These are phyloP conservation scores for Rhizopogon salebrosus DNA, from an alignment of 768 basidiomycete species.

Conservation along the genomic window DNA sequence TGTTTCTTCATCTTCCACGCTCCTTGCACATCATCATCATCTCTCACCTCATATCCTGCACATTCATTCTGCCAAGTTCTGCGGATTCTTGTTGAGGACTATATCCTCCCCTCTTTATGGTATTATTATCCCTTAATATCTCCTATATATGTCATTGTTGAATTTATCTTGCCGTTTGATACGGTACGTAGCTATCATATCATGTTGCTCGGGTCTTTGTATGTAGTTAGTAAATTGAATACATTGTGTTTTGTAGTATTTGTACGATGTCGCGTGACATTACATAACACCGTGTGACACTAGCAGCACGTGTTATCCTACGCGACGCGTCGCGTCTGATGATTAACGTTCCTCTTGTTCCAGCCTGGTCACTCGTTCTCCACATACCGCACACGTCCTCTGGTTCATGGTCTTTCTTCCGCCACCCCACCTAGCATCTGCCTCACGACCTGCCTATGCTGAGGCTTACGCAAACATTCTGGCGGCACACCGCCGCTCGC, in stretches of 20 bases:
- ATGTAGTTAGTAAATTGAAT: no score
- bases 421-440: constrained; percentile 62
- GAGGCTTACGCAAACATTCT: constrained; percentile 72
- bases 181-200: background rate
- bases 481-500: constrained; percentile 65
- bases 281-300: constrained; percentile 1
- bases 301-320: constrained; percentile 2
- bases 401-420: constrained; percentile 58
- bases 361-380: background rate
- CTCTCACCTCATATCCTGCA: background rate
- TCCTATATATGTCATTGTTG: background rate
- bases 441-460: constrained; percentile 57
- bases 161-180: background rate
- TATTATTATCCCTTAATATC: background rate
- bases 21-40: background rate
- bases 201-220: background rate
- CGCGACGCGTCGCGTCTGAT: constrained; percentile 7
- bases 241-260: background rate
- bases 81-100: background rate
- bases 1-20: background rate
- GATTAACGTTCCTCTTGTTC: background rate
- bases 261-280: background rate
- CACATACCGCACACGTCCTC: background rate
- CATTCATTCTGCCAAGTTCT: background rate
- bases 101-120: background rate